Conservation (phyloP, 108 stramenopile genomes). For the Schizochytrium sp. region DNA sequence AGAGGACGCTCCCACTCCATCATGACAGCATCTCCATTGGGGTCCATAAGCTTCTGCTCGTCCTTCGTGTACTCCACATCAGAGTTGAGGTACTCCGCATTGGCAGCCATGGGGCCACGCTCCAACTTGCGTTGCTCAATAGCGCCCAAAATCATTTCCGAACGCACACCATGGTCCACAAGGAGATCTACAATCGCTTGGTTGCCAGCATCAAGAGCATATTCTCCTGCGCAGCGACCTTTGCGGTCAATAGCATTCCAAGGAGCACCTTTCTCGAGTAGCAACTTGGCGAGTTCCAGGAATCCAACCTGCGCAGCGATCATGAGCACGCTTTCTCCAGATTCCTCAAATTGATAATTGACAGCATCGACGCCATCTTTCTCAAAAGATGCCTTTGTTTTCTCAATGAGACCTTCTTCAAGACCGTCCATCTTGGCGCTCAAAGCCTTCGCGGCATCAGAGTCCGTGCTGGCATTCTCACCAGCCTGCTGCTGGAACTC, state of each 20-base stretch:
- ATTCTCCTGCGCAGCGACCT: constrained; percentile 88
- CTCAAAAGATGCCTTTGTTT: background rate
- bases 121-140: constrained; percentile 11
- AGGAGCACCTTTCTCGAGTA: constrained; percentile 76
- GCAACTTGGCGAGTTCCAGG: constrained; percentile 17
- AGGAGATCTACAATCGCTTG: constrained; percentile 86
- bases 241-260: constrained; percentile 90
- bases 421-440: too few species aligned
- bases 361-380: background rate
- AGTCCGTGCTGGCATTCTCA: too few species aligned
- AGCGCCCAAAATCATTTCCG: constrained; percentile 81
- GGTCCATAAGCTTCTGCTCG: constrained; percentile 63
- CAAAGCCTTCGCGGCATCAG: too few species aligned
- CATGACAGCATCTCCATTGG: constrained; percentile 87
- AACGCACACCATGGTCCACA: constrained; percentile 76
- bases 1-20: constrained; percentile 96
- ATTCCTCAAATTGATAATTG: constrained; percentile 52
- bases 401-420: background rate
- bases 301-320: constrained; percentile 16
- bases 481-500: too few species aligned
- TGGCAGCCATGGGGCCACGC: constrained; percentile 31
- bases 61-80: constrained; percentile 79
- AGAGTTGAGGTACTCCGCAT: constrained; percentile 81
- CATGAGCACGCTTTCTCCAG: constrained; percentile 61
- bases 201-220: constrained; percentile 81